These are phyloP conservation scores for Nidula microcarpa DNA, from an alignment of 768 basidiomycete species.

Conservation along the genomic window DNA sequence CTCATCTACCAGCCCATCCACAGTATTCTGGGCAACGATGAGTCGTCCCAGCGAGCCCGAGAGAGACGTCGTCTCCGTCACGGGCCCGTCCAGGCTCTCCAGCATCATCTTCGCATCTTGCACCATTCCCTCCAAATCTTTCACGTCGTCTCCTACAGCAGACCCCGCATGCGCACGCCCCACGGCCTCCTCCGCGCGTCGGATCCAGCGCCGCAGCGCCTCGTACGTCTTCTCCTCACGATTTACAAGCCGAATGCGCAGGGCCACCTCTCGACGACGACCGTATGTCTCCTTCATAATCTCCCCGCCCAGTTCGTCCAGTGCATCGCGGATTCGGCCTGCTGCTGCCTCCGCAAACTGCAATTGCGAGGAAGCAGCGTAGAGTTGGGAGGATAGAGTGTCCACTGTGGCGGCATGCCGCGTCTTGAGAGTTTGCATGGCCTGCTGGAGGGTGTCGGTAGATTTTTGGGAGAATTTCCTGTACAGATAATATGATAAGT, in stretches of 20 bases:
- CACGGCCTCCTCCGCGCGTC: slow-evolving; percentile 42
- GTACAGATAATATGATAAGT: neutral
- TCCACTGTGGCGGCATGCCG: slow-evolving; percentile 61
- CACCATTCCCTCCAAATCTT: slow-evolving; percentile 14
- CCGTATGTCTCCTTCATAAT: slow-evolving; percentile 70
- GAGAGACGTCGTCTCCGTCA: slow-evolving; percentile 18
- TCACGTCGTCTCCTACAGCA: slow-evolving; percentile 5
- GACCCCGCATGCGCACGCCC: slow-evolving; percentile 5
- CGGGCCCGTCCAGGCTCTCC: slow-evolving; percentile 15
- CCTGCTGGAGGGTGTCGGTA: slow-evolving; percentile 59
- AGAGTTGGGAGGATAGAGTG: slow-evolving; percentile 52
- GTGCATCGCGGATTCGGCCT: slow-evolving; percentile 48
- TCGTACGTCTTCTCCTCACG: slow-evolving; percentile 64
- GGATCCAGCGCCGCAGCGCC: slow-evolving; percentile 53
- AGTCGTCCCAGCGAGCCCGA: slow-evolving; percentile 53
- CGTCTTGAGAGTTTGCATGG: slow-evolving; percentile 53
- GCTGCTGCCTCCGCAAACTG: slow-evolving; percentile 37
- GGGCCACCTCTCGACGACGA: slow-evolving; percentile 63
- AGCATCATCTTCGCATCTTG: slow-evolving; percentile 24
- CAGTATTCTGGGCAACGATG: slow-evolving; percentile 42
- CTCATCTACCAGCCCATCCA: slow-evolving; percentile 53
- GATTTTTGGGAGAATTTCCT: slow-evolving; percentile 86
- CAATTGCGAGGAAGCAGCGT: slow-evolving; percentile 39
- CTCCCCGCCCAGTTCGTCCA: slow-evolving; percentile 72
- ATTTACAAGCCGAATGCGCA: slow-evolving; percentile 58